These are phyloP conservation scores for Solanum lycopersicoides DNA, from an alignment of 257 asterid genomes.

Conservation along the genomic window DNA sequence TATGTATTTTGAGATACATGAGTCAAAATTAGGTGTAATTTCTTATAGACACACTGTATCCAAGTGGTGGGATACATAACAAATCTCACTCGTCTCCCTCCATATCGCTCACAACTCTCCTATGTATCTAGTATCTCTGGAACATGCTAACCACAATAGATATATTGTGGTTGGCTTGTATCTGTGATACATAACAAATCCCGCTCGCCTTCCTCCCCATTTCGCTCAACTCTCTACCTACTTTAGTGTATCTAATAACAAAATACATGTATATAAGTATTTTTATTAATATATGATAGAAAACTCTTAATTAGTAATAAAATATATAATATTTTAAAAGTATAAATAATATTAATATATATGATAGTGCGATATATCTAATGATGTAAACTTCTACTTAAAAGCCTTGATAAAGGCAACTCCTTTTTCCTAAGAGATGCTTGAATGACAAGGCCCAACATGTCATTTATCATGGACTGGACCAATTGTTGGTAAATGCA, in stretches of 20 bases:
- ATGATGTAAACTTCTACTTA: neutral
- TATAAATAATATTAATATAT: too few relatives aligned
- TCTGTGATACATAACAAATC: neutral
- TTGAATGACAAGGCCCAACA: too few relatives aligned
- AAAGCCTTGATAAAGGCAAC: neutral
- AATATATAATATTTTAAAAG: too few relatives aligned
- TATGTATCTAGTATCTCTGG: neutral
- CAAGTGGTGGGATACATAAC: neutral
- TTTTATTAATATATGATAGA: too few relatives aligned
- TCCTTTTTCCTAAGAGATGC: too few relatives aligned
- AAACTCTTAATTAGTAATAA: too few relatives aligned
- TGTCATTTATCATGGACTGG: too few relatives aligned
- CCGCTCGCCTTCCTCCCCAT: neutral
- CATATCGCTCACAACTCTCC: neutral
- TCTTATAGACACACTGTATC: too few relatives aligned
- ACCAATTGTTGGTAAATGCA: too few relatives aligned
- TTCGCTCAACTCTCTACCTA: neutral
- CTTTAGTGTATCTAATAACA: too few relatives aligned
- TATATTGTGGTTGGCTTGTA: neutral
- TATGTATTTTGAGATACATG: neutral
- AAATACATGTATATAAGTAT: too few relatives aligned
- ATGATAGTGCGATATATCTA: neutral
- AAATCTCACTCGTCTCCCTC: neutral
- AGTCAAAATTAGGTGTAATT: too few relatives aligned
- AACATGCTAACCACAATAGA: neutral